Evolutionary conservation across 257 asterid species (phyloP).

Genomic region (Gentiana macrophylla): DNA sequence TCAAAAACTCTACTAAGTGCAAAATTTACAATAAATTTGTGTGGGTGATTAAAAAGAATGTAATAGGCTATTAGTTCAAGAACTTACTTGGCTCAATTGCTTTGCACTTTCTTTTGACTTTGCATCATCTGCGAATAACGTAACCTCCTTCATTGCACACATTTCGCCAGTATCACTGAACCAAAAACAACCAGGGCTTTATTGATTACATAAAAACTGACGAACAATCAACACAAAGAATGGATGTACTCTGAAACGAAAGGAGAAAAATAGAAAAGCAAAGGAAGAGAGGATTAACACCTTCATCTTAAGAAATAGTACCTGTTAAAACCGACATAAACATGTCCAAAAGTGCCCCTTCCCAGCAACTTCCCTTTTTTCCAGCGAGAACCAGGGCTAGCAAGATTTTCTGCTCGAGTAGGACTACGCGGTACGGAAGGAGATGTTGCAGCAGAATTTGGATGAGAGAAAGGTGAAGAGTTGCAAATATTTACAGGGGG

Average conservation of each 20-base stretch:
- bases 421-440: slow-evolving; percentile 97
- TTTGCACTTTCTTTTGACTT: slow-evolving; percentile 95
- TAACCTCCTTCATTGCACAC: slow-evolving; percentile 99
- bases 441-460: slow-evolving; percentile 81
- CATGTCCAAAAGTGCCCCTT: slow-evolving; percentile 49
- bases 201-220: too few species aligned
- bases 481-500: slow-evolving; percentile 58
- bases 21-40: background rate
- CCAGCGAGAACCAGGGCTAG: slow-evolving; percentile 95
- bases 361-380: slow-evolving; percentile 75
- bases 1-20: background rate
- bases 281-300: too few species aligned
- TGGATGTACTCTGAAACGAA: too few species aligned
- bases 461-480: slow-evolving; percentile 64
- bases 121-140: slow-evolving; percentile 85
- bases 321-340: slow-evolving; percentile 78
- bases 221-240: too few species aligned
- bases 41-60: too few species aligned
- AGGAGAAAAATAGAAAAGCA: too few species aligned
- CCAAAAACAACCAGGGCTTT: slow-evolving; percentile 4
- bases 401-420: slow-evolving; percentile 73
- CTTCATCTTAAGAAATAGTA: slow-evolving; percentile 8
- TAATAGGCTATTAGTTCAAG: too few species aligned
- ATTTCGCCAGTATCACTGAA: slow-evolving; percentile 89
- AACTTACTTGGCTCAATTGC: slow-evolving; percentile 76